A percentile compares a stretch with the other conserved stretches of the same genome.
These are phyloP conservation scores for Castanea sativa DNA, from an alignment of 306 rosid genomes.

Conservation along the genomic window DNA sequence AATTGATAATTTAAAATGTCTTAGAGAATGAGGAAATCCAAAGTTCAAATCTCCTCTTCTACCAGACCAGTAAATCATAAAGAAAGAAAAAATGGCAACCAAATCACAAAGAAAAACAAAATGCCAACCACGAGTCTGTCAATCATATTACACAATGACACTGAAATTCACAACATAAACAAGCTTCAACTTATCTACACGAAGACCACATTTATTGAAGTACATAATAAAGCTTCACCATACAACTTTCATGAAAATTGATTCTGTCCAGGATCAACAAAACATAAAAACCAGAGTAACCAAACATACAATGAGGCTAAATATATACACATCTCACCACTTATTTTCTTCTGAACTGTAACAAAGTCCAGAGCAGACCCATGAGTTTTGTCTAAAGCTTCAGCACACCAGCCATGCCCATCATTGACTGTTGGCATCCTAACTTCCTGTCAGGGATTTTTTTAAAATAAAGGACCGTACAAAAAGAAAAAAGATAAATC, in stretches of 20 bases:
- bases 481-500: too few relatives aligned
- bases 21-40: too few relatives aligned
- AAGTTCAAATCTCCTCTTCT: too few relatives aligned
- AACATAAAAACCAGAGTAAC: background rate
- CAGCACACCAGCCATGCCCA: slow-evolving; percentile 88
- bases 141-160: background rate
- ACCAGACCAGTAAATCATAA: too few relatives aligned
- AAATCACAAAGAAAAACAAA: background rate
- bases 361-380: slow-evolving; percentile 68
- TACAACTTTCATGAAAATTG: background rate
- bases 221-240: background rate
- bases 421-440: slow-evolving; percentile 85
- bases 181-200: background rate
- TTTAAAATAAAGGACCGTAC: too few relatives aligned
- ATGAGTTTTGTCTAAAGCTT: slow-evolving; percentile 52
- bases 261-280: background rate
- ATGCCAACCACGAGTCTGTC: background rate
- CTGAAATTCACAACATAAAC: background rate
- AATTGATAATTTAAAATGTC: too few relatives aligned
- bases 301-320: background rate
- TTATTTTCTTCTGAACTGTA: slow-evolving; percentile 43
- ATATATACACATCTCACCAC: background rate
- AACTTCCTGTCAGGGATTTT: slow-evolving; percentile 62
- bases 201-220: background rate
- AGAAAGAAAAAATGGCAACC: too few relatives aligned